phyloP scores from a whole-genome alignment of 2,329 filamentous ascomycete species.

The Colletotrichum truncatum region DNA sequence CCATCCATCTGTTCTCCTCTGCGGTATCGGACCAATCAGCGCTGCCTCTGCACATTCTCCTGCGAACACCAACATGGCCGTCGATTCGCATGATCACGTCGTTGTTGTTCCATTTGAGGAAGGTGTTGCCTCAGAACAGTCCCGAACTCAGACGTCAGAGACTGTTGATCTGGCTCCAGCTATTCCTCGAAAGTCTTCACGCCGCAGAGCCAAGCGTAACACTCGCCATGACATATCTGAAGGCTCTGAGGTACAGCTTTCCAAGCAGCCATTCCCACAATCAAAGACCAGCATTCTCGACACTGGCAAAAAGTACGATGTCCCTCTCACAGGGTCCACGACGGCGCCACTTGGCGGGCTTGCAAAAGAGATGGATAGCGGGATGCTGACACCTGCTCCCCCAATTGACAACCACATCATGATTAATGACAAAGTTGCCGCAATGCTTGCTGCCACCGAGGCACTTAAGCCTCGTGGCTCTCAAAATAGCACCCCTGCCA shows the following conservation, averaged over 20 bases:
- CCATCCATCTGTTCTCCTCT: constrained; percentile 20
- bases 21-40: neutral
- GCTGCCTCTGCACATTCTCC: neutral
- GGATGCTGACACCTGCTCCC: neutral
- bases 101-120: neutral
- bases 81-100: neutral
- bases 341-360: constrained; percentile 16
- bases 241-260: neutral
- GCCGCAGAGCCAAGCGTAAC: neutral
- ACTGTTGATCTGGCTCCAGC: neutral
- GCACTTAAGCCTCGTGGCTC: constrained; percentile 41
- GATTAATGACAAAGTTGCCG: constrained; percentile 44
- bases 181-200: constrained; percentile 30
- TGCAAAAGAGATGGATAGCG: neutral
- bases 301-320: neutral
- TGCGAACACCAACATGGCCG: neutral
- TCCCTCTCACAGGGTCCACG: constrained; percentile 7
- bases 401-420: constrained; percentile 32
- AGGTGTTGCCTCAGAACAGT: neutral
- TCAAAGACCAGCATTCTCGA: constrained; percentile 24
- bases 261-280: neutral
- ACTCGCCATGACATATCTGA: neutral
- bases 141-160: neutral
- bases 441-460: constrained; percentile 47
- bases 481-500: constrained; percentile 6